Percentiles rank a stretch among this genome's conserved stretches.
Evolutionary conservation across 495 filamentous ascomycete genomes (phyloP).

Genomic region (Articulospora tetracladia): DNA sequence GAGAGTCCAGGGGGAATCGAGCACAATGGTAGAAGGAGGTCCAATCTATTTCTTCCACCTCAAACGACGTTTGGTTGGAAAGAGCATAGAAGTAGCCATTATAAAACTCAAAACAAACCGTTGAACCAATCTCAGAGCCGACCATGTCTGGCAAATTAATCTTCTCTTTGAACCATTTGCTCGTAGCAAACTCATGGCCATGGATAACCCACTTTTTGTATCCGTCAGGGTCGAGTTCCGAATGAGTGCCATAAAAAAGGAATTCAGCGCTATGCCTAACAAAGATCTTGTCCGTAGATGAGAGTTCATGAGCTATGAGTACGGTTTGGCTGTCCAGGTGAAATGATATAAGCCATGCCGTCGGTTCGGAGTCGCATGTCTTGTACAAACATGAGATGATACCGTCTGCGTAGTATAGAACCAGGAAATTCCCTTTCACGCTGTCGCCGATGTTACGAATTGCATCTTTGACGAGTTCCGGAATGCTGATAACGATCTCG

Average conservation of each 20-base stretch:
- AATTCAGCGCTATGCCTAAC: conserved; percentile 63
- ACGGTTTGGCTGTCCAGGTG: conserved; percentile 41
- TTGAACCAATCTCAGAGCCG: conserved; percentile 62
- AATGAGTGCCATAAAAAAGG: conserved; percentile 66
- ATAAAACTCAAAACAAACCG: conserved; percentile 68
- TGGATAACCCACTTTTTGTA: conserved; percentile 58
- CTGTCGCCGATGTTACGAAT: conserved; percentile 15
- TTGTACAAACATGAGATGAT: conserved; percentile 56
- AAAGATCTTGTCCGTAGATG: conserved; percentile 53
- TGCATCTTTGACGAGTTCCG: conserved; percentile 37
- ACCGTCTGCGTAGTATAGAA: conserved; percentile 58
- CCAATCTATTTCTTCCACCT: conserved; percentile 64
- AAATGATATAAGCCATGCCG: conserved; percentile 56
- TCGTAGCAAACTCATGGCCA: conserved; percentile 43
- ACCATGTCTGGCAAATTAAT: conserved; percentile 50
- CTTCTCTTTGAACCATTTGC: conserved; percentile 30
- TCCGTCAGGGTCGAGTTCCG: conserved; percentile 43
- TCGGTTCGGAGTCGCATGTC: conserved; percentile 30
- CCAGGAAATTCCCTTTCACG: conserved; percentile 44
- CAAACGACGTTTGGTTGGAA: conserved; percentile 60
- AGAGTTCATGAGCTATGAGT: conserved; percentile 38
- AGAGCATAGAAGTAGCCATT: conserved; percentile 67
- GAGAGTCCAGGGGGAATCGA: conserved; percentile 47
- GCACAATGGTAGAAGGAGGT: conserved; percentile 68
- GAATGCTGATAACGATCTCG: conserved; percentile 60